Evolutionary conservation across 352 stramenopile genomes (phyloP), one percentile per base, ranked within the genome.

Genomic region (Pythium myriotylum): DNA sequence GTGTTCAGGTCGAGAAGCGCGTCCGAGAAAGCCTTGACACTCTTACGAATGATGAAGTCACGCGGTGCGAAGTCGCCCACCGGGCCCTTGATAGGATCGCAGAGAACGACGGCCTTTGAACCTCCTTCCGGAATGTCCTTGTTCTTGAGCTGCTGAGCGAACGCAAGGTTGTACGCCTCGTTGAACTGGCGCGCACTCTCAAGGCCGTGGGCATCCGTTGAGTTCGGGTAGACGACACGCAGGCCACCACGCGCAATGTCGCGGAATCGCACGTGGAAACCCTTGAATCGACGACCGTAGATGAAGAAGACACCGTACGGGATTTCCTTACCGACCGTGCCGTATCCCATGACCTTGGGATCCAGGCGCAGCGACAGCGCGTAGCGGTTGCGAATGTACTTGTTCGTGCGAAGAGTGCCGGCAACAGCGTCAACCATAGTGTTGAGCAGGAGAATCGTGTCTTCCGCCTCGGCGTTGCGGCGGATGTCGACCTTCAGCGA

Each of bases 271-370:
- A 91, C 84, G 73, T 94, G 85, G 67, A 94, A 94, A 41, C 84
- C 84, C 70, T 89, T 97, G 82, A 99, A 99, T 29, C 96, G 90
- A 59, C 94, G 86, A 5, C 97, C 97, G 74, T 98, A 97, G 56
- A 96, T 95, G 73, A 98, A 99, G 73, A 99, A 98, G 14, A 99
- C 86, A 14, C 95, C 96, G 70, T 95, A 99, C 13, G 97, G 97
- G 12, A 86, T 84, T 59, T 98, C 89, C 71, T 88, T 94, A 61
- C 82, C 79, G 9, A 93, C 79, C 0, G 84, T 89, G 42, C 85
- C 83, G 67, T 91, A 88, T 32, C 84, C 86, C 69, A 94, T 88
- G 70, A 95, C 79, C 53, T 74, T 73, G 0, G 84, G 80, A 67
- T 95, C 81, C 68, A 95, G 69, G 32, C 86, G 84, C 24, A 95